Conservation (phyloP, 345 rosid species). For the Citropsis articulata region DNA sequence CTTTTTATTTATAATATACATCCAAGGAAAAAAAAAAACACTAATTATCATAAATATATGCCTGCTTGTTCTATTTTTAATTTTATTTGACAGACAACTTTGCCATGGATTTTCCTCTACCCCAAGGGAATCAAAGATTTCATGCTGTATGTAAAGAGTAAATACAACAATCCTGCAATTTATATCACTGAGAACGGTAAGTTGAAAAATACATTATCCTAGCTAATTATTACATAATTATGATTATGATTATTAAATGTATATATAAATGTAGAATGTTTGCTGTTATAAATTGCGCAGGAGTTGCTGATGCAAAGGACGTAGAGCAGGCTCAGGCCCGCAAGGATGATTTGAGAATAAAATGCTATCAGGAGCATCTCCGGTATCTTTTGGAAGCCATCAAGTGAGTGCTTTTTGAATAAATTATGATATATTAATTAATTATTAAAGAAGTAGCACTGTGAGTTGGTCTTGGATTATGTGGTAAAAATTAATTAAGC, state of each 20-base stretch:
- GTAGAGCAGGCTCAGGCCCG: not conserved
- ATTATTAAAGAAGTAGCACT: not conserved
- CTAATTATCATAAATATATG: no score
- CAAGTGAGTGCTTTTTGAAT: conserved; percentile 9
- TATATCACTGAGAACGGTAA: conserved; percentile 41
- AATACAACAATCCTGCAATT: conserved; percentile 34
- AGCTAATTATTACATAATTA: no score
- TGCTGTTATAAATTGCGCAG: not conserved
- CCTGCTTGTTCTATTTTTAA: no score
- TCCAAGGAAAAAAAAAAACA: no score
- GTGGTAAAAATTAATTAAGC: not conserved
- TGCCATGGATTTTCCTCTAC: conserved; percentile 21
- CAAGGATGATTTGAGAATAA: conserved; percentile 28
- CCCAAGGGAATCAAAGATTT: conserved; percentile 26
- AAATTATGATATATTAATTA: no score
- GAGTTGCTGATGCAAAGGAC: conserved; percentile 26
- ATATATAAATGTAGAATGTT: no score
- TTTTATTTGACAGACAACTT: conserved; percentile 11
- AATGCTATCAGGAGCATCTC: conserved; percentile 16
- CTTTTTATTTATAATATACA: no score
- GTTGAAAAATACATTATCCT: not conserved
- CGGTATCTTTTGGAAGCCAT: conserved; percentile 20
- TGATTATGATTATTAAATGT: no score
- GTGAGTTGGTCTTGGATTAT: no score
- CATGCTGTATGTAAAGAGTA: conserved; percentile 17